Percentiles rank a stretch among this genome's conserved stretches.
Conservation (phyloP, 2,329 filamentous ascomycete species). For the Colletotrichum karsti region DNA sequence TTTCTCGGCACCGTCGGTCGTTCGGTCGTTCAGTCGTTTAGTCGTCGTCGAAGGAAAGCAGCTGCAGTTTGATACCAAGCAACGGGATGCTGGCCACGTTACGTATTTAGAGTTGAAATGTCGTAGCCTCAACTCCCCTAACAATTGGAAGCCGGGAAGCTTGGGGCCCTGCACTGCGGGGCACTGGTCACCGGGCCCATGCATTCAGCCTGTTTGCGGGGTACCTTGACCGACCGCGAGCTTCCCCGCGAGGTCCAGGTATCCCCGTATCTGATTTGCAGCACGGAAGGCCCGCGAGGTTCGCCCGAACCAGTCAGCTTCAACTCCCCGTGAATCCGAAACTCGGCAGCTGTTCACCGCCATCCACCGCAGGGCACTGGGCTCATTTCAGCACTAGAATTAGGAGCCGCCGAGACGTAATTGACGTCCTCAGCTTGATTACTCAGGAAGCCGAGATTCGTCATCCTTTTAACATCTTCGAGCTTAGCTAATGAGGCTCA, state of each 20-base stretch:
- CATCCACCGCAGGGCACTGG: conserved; percentile 14
- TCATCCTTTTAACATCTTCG: background rate
- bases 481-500: background rate
- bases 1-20: conserved; percentile 24
- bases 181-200: conserved; percentile 19
- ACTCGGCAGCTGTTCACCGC: conserved; percentile 24
- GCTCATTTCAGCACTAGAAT: conserved; percentile 13
- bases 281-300: background rate
- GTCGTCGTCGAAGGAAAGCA: background rate
- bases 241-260: background rate
- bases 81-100: conserved; percentile 27
- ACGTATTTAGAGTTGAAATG: conserved; percentile 26
- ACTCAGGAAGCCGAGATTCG: background rate
- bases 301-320: conserved; percentile 22
- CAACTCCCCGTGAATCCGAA: conserved; percentile 23
- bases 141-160: conserved; percentile 15
- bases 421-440: conserved; percentile 4
- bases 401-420: conserved; percentile 2
- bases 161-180: conserved; percentile 26
- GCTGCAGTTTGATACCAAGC: background rate
- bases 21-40: no score
- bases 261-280: background rate
- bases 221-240: background rate
- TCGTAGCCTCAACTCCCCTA: conserved; percentile 20
- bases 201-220: background rate